Evolutionary conservation across 2,329 filamentous ascomycete species (phyloP).

Genomic region (Ploettnerulaceae sp.): DNA sequence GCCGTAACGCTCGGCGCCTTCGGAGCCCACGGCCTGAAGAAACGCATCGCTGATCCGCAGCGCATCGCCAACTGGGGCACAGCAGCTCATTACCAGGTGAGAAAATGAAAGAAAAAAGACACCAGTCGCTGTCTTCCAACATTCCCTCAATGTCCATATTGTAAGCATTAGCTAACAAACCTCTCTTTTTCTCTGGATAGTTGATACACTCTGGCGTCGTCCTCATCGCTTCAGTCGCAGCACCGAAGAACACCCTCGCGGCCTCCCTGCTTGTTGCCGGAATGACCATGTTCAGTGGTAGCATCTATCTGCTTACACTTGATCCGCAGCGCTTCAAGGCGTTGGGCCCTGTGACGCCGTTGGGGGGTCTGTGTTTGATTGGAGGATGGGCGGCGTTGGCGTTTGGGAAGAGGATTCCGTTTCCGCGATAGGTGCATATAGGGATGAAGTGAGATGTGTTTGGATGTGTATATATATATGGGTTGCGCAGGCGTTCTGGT

Average conservation of each 20-base stretch:
- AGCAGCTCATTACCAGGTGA: conserved; percentile 66
- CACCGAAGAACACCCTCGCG: conserved; percentile 52
- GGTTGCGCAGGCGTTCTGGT: no score
- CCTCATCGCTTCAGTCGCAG: conserved; percentile 48
- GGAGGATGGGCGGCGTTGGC: conserved; percentile 44
- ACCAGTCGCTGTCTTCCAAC: no score
- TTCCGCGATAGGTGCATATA: conserved; percentile 28
- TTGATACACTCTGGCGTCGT: conserved; percentile 58
- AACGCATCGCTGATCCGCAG: conserved; percentile 52
- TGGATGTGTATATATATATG: no score
- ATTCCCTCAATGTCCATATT: no score
- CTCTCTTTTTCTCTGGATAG: conserved; percentile 35
- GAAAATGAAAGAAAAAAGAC: no score
- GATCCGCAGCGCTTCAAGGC: conserved; percentile 55
- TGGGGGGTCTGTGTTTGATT: conserved; percentile 60
- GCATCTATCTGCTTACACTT: conserved; percentile 59
- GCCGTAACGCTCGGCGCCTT: conserved; percentile 61
- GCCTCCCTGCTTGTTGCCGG: conserved; percentile 56
- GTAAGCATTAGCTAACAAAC: no score
- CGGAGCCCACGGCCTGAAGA: conserved; percentile 63
- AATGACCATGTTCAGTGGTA: conserved; percentile 63
- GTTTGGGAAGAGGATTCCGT: conserved; percentile 34
- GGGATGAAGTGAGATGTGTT: neutral
- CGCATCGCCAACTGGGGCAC: conserved; percentile 57
- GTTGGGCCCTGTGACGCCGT: conserved; percentile 59